Conservation (phyloP, 2,329 filamentous ascomycete genomes). For the Lachnellula arida region DNA sequence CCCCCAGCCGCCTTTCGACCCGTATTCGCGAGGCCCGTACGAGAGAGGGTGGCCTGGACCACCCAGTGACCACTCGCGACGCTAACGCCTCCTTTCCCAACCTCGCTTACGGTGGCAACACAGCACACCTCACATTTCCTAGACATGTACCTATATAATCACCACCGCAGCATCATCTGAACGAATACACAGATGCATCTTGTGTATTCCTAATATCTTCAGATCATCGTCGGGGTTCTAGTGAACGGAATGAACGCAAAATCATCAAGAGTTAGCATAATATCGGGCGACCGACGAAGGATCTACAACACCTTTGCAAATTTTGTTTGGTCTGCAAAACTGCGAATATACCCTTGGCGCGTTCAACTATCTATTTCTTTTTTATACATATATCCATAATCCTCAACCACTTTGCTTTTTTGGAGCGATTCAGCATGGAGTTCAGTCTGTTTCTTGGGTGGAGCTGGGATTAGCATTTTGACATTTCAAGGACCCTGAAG, state of each 20-base stretch:
- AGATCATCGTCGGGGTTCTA: background rate
- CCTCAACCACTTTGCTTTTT: background rate
- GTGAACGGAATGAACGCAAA: background rate
- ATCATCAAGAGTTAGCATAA: background rate
- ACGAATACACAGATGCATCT: slow-evolving; percentile 10
- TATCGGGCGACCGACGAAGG: slow-evolving; percentile 7
- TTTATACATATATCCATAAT: background rate
- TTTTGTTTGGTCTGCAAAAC: background rate
- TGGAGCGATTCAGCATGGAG: slow-evolving; percentile 7
- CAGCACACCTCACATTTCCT: background rate
- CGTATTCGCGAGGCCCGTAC: slow-evolving; percentile 23
- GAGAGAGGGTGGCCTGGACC: slow-evolving; percentile 28
- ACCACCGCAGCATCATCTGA: slow-evolving; percentile 2
- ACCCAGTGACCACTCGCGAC: slow-evolving; percentile 23
- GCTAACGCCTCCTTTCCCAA: slow-evolving; percentile 5
- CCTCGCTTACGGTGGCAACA: background rate
- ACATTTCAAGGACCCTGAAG: background rate
- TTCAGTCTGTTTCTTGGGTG: background rate
- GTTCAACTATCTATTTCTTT: slow-evolving; percentile 6
- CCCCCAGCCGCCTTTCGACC: slow-evolving; percentile 22
- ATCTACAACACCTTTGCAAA: background rate
- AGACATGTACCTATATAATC: background rate
- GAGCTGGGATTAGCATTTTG: background rate
- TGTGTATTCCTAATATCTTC: slow-evolving; percentile 19
- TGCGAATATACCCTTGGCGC: slow-evolving; percentile 12